Conservation (phyloP, 1,284 basidiomycete genomes). For the Ustilago sp. region DNA sequence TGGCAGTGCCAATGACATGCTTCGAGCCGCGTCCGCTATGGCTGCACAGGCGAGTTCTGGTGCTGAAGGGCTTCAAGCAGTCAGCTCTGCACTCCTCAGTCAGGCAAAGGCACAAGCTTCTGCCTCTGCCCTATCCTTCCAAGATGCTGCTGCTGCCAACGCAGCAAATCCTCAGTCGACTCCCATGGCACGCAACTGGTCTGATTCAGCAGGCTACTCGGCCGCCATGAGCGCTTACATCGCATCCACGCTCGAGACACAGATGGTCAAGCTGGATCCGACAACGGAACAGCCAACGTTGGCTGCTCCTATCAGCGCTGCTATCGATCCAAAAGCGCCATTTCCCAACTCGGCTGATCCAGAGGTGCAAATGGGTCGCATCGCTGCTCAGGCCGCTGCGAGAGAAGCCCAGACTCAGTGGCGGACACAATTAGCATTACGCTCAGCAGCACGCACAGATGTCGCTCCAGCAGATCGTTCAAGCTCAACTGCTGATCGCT, state of each 20-base stretch:
- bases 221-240: conserved; percentile 58
- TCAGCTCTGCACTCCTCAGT: conserved; percentile 52
- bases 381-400: conserved; percentile 53
- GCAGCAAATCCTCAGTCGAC: conserved; percentile 17
- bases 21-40: conserved; percentile 54
- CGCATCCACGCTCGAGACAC: conserved; percentile 34
- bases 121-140: conserved; percentile 16
- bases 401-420: conserved; percentile 55
- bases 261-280: conserved; percentile 19
- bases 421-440: conserved; percentile 50
- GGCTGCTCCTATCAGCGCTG: conserved; percentile 23
- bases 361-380: conserved; percentile 45
- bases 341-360: conserved; percentile 19
- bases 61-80: conserved; percentile 52
- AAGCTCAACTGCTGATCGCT: neutral
- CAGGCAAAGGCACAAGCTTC: conserved; percentile 53
- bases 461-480: conserved; percentile 1
- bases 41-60: conserved; percentile 52
- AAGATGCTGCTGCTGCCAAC: conserved; percentile 1
- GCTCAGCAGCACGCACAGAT: conserved; percentile 21
- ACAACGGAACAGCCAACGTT: neutral
- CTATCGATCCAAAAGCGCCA: conserved; percentile 17
- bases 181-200: conserved; percentile 41
- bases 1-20: conserved; percentile 53
- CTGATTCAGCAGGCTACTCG: conserved; percentile 47